Percentiles rank a stretch among this genome's conserved stretches.
These are phyloP conservation scores for Trichoderma sp. DNA, from an alignment of 2,329 filamentous ascomycete species.

Conservation along the genomic window DNA sequence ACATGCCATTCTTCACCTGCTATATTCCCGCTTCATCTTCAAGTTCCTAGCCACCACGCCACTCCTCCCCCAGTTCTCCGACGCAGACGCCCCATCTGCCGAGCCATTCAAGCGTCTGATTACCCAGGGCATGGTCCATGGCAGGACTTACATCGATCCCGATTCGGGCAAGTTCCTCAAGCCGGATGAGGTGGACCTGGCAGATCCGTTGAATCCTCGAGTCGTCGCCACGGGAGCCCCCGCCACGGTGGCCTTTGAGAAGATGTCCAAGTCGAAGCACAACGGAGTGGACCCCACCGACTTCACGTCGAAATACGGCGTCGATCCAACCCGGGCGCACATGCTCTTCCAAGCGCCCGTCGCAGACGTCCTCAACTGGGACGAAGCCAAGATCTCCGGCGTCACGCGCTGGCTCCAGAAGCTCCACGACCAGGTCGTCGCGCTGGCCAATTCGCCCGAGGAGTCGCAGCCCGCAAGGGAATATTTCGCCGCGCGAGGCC, in stretches of 20 bases:
- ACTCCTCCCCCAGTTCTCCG: conserved; percentile 42
- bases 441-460: conserved; percentile 22
- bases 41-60: conserved; percentile 69
- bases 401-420: conserved; percentile 76
- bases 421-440: conserved; percentile 55
- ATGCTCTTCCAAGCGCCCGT: conserved; percentile 88
- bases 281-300: conserved; percentile 81
- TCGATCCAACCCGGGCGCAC: conserved; percentile 80
- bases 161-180: conserved; percentile 71
- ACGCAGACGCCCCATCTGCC: conserved; percentile 37
- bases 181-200: conserved; percentile 68
- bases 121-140: conserved; percentile 91
- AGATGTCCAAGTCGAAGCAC: conserved; percentile 94
- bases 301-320: conserved; percentile 71
- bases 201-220: conserved; percentile 52
- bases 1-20: conserved; percentile 83
- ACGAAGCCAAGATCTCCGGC: conserved; percentile 76
- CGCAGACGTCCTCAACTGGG: conserved; percentile 81
- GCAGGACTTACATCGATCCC: conserved; percentile 76
- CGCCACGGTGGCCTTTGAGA: conserved; percentile 70
- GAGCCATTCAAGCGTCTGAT: conserved; percentile 83
- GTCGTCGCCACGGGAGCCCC: conserved; percentile 58
- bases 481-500: conserved; percentile 37
- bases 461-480: conserved; percentile 26
- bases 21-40: conserved; percentile 87